Base-by-base conservation (phyloP, 2,329 filamentous ascomycete species). In the Aureobasidium mangrovei region DNA sequence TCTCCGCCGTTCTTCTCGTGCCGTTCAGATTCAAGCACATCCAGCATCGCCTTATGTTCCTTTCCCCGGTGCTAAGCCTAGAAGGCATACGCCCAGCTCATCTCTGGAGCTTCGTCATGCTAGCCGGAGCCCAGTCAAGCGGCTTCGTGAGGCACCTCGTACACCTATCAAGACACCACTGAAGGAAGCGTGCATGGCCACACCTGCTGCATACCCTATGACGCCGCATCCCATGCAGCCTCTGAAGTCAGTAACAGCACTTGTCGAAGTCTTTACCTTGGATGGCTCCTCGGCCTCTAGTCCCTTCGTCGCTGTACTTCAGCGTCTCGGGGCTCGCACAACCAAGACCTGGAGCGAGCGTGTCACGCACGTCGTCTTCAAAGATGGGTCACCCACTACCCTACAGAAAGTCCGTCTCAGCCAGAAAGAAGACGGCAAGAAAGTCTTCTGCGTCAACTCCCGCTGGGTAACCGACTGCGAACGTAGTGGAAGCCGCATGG, bases 401-500 rank as follows among this genome's bases (percentile, higher is more conserved):
- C 59, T 70, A 8, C 64, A 67, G 46, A 60, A 61, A 26, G 62
- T 70, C 7, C 61, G 64, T 2, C 33, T 64, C 2, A 63, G 65
- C 59, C 67, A 68, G 59, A 65, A 65, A 47, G 62, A 64, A 27
- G 24, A 60, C 58, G 65, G 62, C 12, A 56, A 58, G 8, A 51
- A 59, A 29, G 60, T 70, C n/a, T 61, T 63, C 56, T 67, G 66
- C 52, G 66, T 70, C 56, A 69, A 69, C 58, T 67, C 64, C 31
- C 65, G 67, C 12, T 70, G 67, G 67, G 63, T 70, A 3, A 62
- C 60, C 1, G 67, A 69, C 47, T 70, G 66, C 46, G 66, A 70
- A 29, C 57, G 59, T 3, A 53, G 60, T 12, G 63, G 67, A 18
- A 57, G 28, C 24, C 61, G 64, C 5, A 60, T 68, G 44, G 59